Evolutionary conservation across 345 rosid species (phyloP).

Genomic region (Ailanthus altissimus): DNA sequence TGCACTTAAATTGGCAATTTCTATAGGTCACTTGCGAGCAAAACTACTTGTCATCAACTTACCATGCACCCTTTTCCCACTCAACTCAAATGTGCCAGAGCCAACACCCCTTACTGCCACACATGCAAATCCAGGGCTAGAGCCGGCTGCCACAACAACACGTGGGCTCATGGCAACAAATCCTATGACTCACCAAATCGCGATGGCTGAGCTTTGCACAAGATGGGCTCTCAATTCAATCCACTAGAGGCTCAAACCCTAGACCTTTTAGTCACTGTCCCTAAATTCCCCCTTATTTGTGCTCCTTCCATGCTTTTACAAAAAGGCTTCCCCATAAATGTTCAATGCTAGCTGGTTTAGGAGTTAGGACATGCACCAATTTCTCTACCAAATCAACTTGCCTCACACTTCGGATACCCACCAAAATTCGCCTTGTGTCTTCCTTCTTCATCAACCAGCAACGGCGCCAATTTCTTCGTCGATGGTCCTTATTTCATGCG

Average conservation of each 20-base stretch:
- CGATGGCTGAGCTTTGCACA: conserved; percentile 38
- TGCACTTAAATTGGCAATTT: conserved; percentile 30
- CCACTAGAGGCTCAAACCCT: conserved; percentile 28
- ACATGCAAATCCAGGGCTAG: conserved; percentile 22
- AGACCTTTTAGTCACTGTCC: conserved; percentile 20
- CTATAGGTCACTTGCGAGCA: conserved; percentile 31
- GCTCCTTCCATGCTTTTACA: conserved; percentile 27
- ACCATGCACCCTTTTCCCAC: conserved; percentile 34
- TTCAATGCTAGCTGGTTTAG: conserved; percentile 35
- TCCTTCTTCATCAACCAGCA: background rate
- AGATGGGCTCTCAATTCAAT: conserved; percentile 33
- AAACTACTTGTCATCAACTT: conserved; percentile 36
- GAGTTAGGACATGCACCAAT: conserved; percentile 29
- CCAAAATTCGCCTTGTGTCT: conserved; percentile 41
- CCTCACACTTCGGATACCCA: conserved; percentile 32
- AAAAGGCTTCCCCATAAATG: conserved; percentile 26
- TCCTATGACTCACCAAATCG: conserved; percentile 25
- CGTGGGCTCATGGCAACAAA: conserved; percentile 38
- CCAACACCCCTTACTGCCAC: conserved; percentile 20
- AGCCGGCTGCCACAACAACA: conserved; percentile 44
- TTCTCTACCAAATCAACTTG: conserved; percentile 35
- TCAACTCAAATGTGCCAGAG: conserved; percentile 33
- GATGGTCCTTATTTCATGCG: conserved; percentile 24
- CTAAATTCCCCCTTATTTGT: conserved; percentile 32
- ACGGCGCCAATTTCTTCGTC: conserved; percentile 34